Percentiles rank a stretch among this genome's conserved stretches.
These are phyloP conservation scores for Fusarium nanum DNA, from an alignment of 2,329 filamentous ascomycete species.

Conservation along the genomic window DNA sequence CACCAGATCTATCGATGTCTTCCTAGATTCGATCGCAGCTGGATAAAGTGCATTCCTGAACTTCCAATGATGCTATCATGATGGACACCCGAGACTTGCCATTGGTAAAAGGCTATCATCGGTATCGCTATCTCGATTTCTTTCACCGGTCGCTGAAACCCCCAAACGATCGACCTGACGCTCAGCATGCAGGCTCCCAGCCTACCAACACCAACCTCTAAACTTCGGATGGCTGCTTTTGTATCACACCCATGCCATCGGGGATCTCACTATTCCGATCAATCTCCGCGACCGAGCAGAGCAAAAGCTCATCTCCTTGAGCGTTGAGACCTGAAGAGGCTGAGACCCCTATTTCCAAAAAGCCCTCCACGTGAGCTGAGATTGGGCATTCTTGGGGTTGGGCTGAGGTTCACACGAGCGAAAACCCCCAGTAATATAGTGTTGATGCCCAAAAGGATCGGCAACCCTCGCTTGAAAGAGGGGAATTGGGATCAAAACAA, in stretches of 20 bases:
- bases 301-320: not conserved
- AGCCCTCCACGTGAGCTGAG: constrained; percentile 5
- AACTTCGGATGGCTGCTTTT: constrained; percentile 25
- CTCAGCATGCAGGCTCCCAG: not conserved
- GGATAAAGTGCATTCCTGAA: not conserved
- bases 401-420: constrained; percentile 1
- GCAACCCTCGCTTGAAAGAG: constrained; percentile 14
- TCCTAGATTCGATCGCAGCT: not conserved
- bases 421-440: not conserved
- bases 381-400: constrained; percentile 15
- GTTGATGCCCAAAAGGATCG: constrained; percentile 31
- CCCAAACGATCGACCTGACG: constrained; percentile 2
- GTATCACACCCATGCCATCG: constrained; percentile 10
- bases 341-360: constrained; percentile 1
- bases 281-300: constrained; percentile 17
- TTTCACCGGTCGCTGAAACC: constrained; percentile 16
- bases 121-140: not conserved
- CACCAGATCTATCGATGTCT: not conserved
- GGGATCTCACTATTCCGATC: not conserved
- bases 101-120: constrained; percentile 1
- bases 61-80: not conserved
- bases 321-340: not conserved
- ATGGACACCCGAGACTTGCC: not conserved
- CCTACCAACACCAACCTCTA: not conserved
- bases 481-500: constrained; percentile 15